These are phyloP conservation scores for Rosa chinensis DNA, from an alignment of 306 rosid species.

Conservation along the genomic window DNA sequence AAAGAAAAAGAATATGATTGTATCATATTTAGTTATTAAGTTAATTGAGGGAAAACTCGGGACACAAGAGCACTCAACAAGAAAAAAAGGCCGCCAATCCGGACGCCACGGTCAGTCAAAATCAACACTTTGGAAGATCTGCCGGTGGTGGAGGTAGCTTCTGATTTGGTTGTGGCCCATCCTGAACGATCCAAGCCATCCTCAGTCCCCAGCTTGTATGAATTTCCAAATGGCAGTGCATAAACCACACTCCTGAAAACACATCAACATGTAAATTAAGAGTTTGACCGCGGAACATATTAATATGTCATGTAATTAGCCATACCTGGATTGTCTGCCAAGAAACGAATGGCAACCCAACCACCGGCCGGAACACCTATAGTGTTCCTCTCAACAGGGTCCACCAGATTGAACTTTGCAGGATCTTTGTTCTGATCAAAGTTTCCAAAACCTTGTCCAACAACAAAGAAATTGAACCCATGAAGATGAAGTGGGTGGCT, in stretches of 20 bases:
- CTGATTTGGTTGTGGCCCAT: constrained; percentile 60
- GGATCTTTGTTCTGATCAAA: constrained; percentile 62
- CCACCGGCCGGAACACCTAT: constrained; percentile 69
- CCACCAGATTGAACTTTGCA: constrained; percentile 59
- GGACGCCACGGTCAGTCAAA: constrained; percentile 26
- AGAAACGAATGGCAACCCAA: constrained; percentile 74
- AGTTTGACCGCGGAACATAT: not conserved
- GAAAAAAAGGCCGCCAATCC: not conserved
- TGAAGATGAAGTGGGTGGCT: constrained; percentile 93
- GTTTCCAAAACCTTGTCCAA: constrained; percentile 86
- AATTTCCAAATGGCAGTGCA: constrained; percentile 87
- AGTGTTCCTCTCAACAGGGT: constrained; percentile 73
- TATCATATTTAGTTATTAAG: not conserved
- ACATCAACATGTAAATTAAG: not conserved
- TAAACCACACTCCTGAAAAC: constrained; percentile 77
- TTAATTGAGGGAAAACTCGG: not conserved
- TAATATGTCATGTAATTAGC: not conserved
- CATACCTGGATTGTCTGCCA: constrained; percentile 79
- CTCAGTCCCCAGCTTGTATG: constrained; percentile 93
- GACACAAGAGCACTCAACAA: constrained; percentile 10
- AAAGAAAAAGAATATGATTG: not conserved
- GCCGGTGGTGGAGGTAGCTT: constrained; percentile 81
- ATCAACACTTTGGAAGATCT: constrained; percentile 80
- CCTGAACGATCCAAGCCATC: constrained; percentile 82
- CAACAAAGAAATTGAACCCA: constrained; percentile 68